These are phyloP conservation scores for Leucoagaricus sp. DNA, from an alignment of 1,284 basidiomycete species.

Conservation along the genomic window DNA sequence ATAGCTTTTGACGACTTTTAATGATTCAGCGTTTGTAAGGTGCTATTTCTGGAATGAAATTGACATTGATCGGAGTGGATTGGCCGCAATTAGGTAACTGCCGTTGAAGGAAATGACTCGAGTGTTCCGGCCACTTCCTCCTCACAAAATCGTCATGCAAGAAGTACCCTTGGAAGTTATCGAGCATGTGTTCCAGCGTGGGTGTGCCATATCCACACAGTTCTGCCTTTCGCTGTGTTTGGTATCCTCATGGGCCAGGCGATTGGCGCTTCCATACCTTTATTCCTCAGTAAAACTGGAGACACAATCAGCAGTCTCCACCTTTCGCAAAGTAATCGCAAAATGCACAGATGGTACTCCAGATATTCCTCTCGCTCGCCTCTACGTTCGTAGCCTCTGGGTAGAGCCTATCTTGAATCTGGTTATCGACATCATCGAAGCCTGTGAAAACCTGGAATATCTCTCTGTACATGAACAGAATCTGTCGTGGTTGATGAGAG, in stretches of 20 bases:
- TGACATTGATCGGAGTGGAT: background rate
- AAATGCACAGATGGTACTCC: background rate
- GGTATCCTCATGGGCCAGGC: slow-evolving; percentile 22
- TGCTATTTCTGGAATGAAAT: too few species aligned
- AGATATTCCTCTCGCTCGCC: slow-evolving; percentile 12
- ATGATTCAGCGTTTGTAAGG: too few species aligned
- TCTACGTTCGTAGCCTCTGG: slow-evolving; percentile 20
- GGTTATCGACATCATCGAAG: slow-evolving; percentile 18
- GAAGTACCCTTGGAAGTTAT: slow-evolving; percentile 23
- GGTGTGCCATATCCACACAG: slow-evolving; percentile 18
- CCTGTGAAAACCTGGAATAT: slow-evolving; percentile 18
- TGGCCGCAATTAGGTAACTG: background rate
- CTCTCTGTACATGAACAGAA: slow-evolving; percentile 22
- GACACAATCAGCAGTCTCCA: slow-evolving; percentile 1
- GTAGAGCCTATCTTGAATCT: slow-evolving; percentile 18
- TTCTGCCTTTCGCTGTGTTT: slow-evolving; percentile 20
- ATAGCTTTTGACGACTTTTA: background rate
- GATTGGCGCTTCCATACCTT: slow-evolving; percentile 23
- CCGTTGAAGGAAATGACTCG: background rate
- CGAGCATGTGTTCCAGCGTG: slow-evolving; percentile 19
- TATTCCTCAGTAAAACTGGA: slow-evolving; percentile 20
- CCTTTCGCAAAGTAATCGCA: slow-evolving; percentile 8
- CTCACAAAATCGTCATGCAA: background rate
- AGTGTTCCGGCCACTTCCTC: background rate
- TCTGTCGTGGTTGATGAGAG: slow-evolving; percentile 20